Percentiles rank a stretch among this genome's conserved stretches.
Evolutionary conservation across 1,284 basidiomycete species (phyloP).

Genomic region (Cutaneotrichosporon mucoides): DNA sequence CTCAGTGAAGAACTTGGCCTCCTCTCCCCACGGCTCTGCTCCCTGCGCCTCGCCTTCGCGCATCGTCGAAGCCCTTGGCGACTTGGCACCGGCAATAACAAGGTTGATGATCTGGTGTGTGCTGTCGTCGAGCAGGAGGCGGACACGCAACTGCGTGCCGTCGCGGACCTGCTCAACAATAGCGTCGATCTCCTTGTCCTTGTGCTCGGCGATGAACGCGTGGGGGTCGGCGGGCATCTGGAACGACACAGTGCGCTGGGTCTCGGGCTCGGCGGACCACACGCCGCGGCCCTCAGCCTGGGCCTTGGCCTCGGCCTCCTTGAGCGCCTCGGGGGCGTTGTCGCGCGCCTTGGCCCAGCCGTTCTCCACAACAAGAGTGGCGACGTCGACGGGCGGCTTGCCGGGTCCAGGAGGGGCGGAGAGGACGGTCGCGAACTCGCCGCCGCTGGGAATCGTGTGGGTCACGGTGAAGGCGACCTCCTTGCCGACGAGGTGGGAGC

Average conservation of each 20-base stretch:
- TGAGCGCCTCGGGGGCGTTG: slow-evolving; percentile 58
- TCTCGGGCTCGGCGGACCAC: slow-evolving; percentile 76
- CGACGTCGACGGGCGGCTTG: slow-evolving; percentile 59
- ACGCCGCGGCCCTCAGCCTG: slow-evolving; percentile 71
- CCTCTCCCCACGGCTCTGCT: slow-evolving; percentile 75
- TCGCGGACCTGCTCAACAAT: slow-evolving; percentile 93
- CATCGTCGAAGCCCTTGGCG: slow-evolving; percentile 61
- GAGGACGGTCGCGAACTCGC: slow-evolving; percentile 47
- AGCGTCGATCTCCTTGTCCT: slow-evolving; percentile 80
- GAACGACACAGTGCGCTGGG: slow-evolving; percentile 67
- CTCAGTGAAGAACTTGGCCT: slow-evolving; percentile 95
- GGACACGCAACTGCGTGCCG: slow-evolving; percentile 82
- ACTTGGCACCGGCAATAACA: slow-evolving; percentile 77
- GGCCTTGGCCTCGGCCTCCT: slow-evolving; percentile 68
- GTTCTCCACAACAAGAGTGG: slow-evolving; percentile 69
- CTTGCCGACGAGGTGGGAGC: slow-evolving; percentile 79
- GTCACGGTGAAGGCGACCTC: slow-evolving; percentile 55
- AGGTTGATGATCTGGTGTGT: slow-evolving; percentile 60
- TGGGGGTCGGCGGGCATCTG: slow-evolving; percentile 87
- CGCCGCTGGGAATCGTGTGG: slow-evolving; percentile 37
- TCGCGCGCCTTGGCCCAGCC: slow-evolving; percentile 95
- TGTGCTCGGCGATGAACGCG: slow-evolving; percentile 85
- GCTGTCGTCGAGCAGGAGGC: slow-evolving; percentile 79
- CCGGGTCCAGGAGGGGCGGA: slow-evolving; percentile 49
- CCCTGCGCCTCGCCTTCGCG: slow-evolving; percentile 62